Evolutionary conservation across 2,329 filamentous ascomycete species (phyloP).

Genomic region (Arthrobotrys sphaeroides): DNA sequence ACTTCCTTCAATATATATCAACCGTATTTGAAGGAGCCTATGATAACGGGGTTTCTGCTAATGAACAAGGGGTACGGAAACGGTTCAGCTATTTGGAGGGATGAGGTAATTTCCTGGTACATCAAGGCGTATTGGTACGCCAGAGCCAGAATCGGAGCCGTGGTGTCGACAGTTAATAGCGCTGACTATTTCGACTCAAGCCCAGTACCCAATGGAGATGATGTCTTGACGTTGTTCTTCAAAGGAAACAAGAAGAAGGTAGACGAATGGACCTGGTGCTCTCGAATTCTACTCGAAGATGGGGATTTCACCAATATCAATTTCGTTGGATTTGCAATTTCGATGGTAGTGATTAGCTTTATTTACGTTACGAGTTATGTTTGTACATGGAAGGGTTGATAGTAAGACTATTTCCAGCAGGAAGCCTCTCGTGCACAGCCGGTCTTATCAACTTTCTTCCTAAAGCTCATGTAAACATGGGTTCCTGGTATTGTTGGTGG

Average conservation of each 20-base stretch:
- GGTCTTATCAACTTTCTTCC: not conserved
- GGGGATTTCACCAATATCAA: not conserved
- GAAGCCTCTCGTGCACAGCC: not conserved
- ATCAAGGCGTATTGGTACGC: not conserved
- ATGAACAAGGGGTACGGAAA: not conserved
- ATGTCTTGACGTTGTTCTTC: not conserved
- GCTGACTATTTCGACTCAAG: not conserved
- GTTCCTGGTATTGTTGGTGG: not conserved
- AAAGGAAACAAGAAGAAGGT: not conserved
- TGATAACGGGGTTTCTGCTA: not conserved
- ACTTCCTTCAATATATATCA: not conserved
- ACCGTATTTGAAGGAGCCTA: no score
- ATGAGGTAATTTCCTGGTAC: constrained; percentile 4
- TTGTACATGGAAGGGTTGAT: not conserved
- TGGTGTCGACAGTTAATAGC: not conserved
- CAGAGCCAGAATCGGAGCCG: not conserved
- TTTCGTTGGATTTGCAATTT: not conserved
- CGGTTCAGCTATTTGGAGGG: not conserved
- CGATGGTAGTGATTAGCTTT: not conserved
- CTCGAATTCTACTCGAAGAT: not conserved
- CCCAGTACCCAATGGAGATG: not conserved
- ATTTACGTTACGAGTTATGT: not conserved
- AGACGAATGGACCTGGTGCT: not conserved
- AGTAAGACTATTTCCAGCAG: not conserved
- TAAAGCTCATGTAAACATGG: not conserved